These are phyloP conservation scores for Colletotrichum godetiae DNA, from an alignment of 2,329 filamentous ascomycete species.

Conservation along the genomic window DNA sequence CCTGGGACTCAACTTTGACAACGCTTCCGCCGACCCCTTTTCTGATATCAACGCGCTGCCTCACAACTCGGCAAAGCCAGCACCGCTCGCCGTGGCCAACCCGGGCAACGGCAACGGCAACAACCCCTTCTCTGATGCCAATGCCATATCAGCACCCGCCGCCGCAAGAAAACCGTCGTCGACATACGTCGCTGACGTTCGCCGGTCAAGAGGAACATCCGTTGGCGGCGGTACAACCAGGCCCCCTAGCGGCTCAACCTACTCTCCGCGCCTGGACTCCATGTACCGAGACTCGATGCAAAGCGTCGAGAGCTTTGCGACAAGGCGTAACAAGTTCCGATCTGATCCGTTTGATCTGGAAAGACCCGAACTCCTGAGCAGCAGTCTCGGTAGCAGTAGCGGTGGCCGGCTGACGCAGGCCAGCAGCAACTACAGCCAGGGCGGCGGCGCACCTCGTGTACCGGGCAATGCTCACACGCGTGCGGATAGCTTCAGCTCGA, in stretches of 20 bases:
- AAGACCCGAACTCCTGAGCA: constrained; percentile 55
- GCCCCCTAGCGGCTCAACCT: constrained; percentile 41
- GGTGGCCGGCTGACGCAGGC: constrained; percentile 45
- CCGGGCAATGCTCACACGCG: constrained; percentile 49
- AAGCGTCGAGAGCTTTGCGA: constrained; percentile 57
- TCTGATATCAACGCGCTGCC: constrained; percentile 57
- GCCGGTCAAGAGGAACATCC: constrained; percentile 61
- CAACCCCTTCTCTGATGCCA: constrained; percentile 62
- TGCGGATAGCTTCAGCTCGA: constrained; percentile 53
- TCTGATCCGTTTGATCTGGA: constrained; percentile 76
- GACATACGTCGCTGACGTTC: constrained; percentile 59
- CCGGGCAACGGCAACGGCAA: constrained; percentile 33
- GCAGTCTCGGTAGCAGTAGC: not conserved
- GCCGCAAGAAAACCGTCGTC: constrained; percentile 46
- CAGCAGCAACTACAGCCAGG: constrained; percentile 43
- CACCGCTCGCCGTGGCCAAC: constrained; percentile 47
- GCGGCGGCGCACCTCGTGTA: constrained; percentile 29
- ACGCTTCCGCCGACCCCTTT: constrained; percentile 54
- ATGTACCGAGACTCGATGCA: constrained; percentile 53
- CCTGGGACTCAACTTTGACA: constrained; percentile 51
- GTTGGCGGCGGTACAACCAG: constrained; percentile 44
- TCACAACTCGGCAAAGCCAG: constrained; percentile 51
- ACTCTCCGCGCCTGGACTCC: constrained; percentile 46
- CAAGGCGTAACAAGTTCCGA: constrained; percentile 66
- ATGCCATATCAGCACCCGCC: constrained; percentile 51